Evolutionary conservation across 2,329 filamentous ascomycete genomes (phyloP).

Genomic region (Chaetoscypha palmicola): DNA sequence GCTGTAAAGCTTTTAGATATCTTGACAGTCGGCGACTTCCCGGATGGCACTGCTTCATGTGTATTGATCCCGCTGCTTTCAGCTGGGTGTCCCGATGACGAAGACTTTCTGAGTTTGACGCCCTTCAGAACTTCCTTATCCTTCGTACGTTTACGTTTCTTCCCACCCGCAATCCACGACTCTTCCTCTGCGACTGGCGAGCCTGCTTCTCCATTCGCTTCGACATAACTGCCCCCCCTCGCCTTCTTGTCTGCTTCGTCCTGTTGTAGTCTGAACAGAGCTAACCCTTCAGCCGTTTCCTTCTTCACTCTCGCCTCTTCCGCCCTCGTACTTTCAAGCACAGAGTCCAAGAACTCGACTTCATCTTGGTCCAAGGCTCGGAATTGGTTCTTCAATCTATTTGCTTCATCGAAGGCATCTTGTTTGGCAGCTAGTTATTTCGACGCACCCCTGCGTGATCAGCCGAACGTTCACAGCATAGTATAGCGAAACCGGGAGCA

Average conservation of each 20-base stretch:
- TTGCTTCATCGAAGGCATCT: conserved; percentile 71
- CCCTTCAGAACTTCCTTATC: conserved; percentile 33
- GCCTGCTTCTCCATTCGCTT: conserved; percentile 14
- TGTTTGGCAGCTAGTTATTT: conserved; percentile 61
- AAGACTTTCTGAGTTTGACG: conserved; percentile 28
- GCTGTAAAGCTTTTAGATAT: conserved; percentile 1
- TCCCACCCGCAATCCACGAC: conserved; percentile 31
- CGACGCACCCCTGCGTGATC: conserved; percentile 30
- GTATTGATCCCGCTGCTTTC: not conserved
- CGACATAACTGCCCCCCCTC: conserved; percentile 15
- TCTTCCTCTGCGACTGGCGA: conserved; percentile 24
- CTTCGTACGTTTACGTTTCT: conserved; percentile 36
- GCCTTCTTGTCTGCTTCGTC: conserved; percentile 31
- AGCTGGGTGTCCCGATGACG: conserved; percentile 16
- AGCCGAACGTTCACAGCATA: conserved; percentile 11
- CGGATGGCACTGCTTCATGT: too few species aligned
- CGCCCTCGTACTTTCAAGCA: conserved; percentile 41
- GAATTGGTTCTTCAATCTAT: conserved; percentile 68
- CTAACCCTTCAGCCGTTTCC: conserved; percentile 52
- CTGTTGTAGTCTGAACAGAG: conserved; percentile 48
- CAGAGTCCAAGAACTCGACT: conserved; percentile 63
- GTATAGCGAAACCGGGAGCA: not conserved
- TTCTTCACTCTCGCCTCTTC: conserved; percentile 48
- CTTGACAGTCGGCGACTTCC: conserved; percentile 6
- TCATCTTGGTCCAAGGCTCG: conserved; percentile 72